Evolutionary conservation across 352 stramenopile species (phyloP).

Genomic region (Phytophthora pini): DNA sequence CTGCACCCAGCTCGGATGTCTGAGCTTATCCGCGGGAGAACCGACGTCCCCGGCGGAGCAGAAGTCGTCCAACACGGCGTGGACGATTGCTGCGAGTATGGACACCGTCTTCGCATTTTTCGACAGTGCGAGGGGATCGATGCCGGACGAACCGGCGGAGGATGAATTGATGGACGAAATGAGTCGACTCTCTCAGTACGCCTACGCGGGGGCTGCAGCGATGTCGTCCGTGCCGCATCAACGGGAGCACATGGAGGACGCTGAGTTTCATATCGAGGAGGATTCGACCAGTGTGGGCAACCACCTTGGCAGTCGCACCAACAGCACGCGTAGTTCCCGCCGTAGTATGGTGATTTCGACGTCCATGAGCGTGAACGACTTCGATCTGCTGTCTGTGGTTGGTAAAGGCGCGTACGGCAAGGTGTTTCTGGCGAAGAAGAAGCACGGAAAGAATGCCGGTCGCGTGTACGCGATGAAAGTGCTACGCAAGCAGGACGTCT

Average conservation of each 20-base stretch:
- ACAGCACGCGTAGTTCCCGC: conserved; percentile 50
- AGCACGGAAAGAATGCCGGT: conserved; percentile 66
- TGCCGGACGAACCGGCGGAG: conserved; percentile 75
- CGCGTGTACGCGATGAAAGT: conserved; percentile 92
- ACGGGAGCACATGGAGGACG: conserved; percentile 76
- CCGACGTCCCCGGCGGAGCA: conserved; percentile 62
- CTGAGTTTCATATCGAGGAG: conserved; percentile 71
- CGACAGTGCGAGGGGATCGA: conserved; percentile 77
- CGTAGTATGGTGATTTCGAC: conserved; percentile 85
- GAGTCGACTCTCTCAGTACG: conserved; percentile 75
- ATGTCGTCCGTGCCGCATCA: conserved; percentile 58
- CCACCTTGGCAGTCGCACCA: conserved; percentile 41
- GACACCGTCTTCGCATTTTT: conserved; percentile 89
- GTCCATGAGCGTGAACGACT: conserved; percentile 87
- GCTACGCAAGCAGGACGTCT: conserved; percentile 85
- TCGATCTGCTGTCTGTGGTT: conserved; percentile 85
- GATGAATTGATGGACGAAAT: conserved; percentile 86
- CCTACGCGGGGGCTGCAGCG: conserved; percentile 63
- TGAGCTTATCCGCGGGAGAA: conserved; percentile 81
- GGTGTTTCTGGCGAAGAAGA: conserved; percentile 87
- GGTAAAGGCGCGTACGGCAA: conserved; percentile 90
- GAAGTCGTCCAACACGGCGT: conserved; percentile 81
- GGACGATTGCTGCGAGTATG: conserved; percentile 86
- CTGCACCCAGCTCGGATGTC: conserved; percentile 71
- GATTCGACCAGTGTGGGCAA: conserved; percentile 5